Base-by-base conservation (phyloP, 768 basidiomycete genomes). In the Tricholoma sp. region DNA sequence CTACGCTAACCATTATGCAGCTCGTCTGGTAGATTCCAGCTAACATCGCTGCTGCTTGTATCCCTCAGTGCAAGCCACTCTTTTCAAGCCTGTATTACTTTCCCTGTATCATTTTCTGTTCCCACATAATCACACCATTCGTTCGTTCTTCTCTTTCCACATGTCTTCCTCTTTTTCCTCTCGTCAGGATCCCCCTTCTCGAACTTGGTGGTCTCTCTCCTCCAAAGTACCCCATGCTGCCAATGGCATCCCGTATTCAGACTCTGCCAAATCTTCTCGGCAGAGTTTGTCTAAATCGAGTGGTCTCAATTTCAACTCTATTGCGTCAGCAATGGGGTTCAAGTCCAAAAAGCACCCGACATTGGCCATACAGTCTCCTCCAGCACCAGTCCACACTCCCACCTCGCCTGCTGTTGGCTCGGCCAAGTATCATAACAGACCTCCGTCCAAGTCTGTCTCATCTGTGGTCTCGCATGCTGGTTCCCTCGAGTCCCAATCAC, bases 251-350 rank as follows among this genome's bases (percentile, higher is more conserved):
- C 63, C 70, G 7, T 66, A 66, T 53, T 60, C 65, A 8, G 57
- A 24, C 24, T 24, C 66, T 37, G 68, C 72, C 50, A 75, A 71
- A 62, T 54, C 65, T 28, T 61, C 68, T 17, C 59, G 61, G 39
- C 51, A 52, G 18, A 31, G n/a, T 57, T 58, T 65, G 31, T 54
- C 67, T 58, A 59, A 54, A 52, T 28, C 58, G 13, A 57, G 65
- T 53, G 63, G 65, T 58, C 70, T 76, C 67, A 80, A 74, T 59
- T 75, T 87, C 65, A 83, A 76, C 57, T 77, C 81, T 6, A 68
- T 89, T 50, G 80, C 81, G 9, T 74, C 80, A 49, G 84, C 81
- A 36, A 80, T 89, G 37, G 84, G 86, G 47, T 72, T 86, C 64
- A 86, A 81, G 67, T 69, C 80, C 18, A 88, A 83, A 72, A 88